Base-by-base conservation (phyloP, 2,329 filamentous ascomycete species). In the Hypoxylon sp. region DNA sequence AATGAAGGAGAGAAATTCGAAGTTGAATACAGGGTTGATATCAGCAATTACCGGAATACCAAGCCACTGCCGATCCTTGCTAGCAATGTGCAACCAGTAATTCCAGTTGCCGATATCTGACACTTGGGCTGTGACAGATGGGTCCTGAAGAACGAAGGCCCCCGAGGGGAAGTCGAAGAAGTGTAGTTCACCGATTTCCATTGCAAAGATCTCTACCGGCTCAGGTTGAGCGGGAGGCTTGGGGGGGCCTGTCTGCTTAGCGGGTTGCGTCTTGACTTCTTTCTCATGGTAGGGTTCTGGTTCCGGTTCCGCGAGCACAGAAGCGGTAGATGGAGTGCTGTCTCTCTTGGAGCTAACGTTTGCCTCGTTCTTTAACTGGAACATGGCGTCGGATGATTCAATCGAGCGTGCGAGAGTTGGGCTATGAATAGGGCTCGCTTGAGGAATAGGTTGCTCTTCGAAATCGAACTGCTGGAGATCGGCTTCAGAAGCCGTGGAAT, bases 11-110 rank as follows among this genome's bases (percentile, higher is more conserved):
- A 97, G 85, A 75, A 95, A 98, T 79, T 99, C 96, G 72, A 98
- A 98, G 81, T 98, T 98, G 84, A 98, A 99, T 19, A 99, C 94
- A 0, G 96, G 96, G 75, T 98, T 98, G 80, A 98, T 93, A 73
- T 99, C 96, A 5, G 93, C 91, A 30, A 94, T 85, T 30, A 99
- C 89, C 2, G 91, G 87, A 71, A 97, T 93, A 21, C 94, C 94
- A 2, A 99, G 84, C 93, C 94, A 98, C 59, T 94, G 90, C 75
- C 89, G 90, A 34, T 93, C 89, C 41, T 88, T 85, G 68, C 91
- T 90, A 45, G 88, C 87, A 60, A 98, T 91, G 76, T 98, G 93
- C 32, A 99, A 84, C 94, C 94, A 98, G 81, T 98, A 99, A 72
- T 96, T 88, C 96, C 96, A 99, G 61, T 90, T 88, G 6, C 94